These are phyloP conservation scores for Penicillium atrosanguineum DNA, from an alignment of 495 filamentous ascomycete species.

Conservation along the genomic window DNA sequence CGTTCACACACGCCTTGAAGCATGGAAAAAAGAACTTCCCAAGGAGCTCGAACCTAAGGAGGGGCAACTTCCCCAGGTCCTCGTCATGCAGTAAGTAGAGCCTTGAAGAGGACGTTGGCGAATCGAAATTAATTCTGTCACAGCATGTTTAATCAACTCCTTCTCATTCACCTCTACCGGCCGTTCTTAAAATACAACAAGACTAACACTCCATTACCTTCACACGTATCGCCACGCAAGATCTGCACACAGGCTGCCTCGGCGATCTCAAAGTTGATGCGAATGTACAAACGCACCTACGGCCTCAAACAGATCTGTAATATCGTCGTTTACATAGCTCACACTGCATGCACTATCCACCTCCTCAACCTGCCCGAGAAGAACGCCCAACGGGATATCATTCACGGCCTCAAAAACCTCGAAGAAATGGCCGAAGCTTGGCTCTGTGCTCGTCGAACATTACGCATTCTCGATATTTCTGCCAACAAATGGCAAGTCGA, in stretches of 20 bases:
- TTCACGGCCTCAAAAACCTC: constrained; percentile 85
- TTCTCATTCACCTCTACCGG: constrained; percentile 95
- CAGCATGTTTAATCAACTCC: constrained; percentile 96
- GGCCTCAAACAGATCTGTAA: constrained; percentile 92
- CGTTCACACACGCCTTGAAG: constrained; percentile 84
- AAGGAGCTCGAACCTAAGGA: constrained; percentile 87
- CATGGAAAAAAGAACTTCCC: constrained; percentile 84
- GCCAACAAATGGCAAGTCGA: constrained; percentile 84
- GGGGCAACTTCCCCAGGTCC: constrained; percentile 79
- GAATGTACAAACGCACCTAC: constrained; percentile 89
- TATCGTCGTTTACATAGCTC: constrained; percentile 90
- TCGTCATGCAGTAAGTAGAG: constrained; percentile 87
- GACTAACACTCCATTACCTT: constrained; percentile 73
- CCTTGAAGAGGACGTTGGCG: too few relatives aligned
- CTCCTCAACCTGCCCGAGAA: constrained; percentile 90
- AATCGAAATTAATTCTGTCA: constrained; percentile 24
- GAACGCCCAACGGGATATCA: constrained; percentile 80
- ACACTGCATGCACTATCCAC: constrained; percentile 92
- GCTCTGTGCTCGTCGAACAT: constrained; percentile 83
- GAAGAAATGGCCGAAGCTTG: constrained; percentile 96
- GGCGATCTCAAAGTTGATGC: constrained; percentile 84
- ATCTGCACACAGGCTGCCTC: constrained; percentile 86
- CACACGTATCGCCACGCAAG: constrained; percentile 86
- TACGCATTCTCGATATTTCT: constrained; percentile 82
- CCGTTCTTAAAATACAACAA: constrained; percentile 92